A percentile compares a stretch with the other conserved stretches of the same genome.
These are phyloP conservation scores for Pythium volutum DNA, from an alignment of 352 stramenopile species.

Conservation along the genomic window DNA sequence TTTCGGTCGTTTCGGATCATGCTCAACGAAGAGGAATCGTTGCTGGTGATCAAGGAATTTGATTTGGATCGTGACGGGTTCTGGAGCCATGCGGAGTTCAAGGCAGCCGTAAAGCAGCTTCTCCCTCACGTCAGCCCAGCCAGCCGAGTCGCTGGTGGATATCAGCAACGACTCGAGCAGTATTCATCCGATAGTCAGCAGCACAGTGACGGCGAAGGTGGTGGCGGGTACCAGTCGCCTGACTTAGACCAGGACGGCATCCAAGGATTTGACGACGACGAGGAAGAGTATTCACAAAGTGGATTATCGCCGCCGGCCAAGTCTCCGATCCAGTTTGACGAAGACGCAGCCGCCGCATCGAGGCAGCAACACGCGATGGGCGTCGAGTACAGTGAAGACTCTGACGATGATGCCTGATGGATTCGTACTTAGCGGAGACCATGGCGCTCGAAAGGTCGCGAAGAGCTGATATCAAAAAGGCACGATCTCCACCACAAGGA, in stretches of 20 bases:
- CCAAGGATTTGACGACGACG: neutral
- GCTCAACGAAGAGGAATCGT: constrained; percentile 40
- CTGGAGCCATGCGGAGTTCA: constrained; percentile 51
- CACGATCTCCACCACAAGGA: neutral
- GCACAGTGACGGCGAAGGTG: constrained; percentile 4
- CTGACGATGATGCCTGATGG: constrained; percentile 30
- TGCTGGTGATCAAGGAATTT: constrained; percentile 46
- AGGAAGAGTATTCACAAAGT: constrained; percentile 13
- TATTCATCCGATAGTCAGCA: neutral
- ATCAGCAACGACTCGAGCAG: neutral
- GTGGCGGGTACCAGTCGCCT: constrained; percentile 4
- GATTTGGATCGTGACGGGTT: constrained; percentile 51
- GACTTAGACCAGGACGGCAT: neutral
- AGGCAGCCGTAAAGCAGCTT: constrained; percentile 39
- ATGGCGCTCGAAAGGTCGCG: constrained; percentile 12
- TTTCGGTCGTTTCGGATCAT: constrained; percentile 39
- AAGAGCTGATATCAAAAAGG: neutral
- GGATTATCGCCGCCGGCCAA: constrained; percentile 19
- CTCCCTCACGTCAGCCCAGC: constrained; percentile 13
- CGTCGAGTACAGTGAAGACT: constrained; percentile 60
- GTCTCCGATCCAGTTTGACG: constrained; percentile 18
- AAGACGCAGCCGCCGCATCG: neutral
- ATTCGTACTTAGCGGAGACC: constrained; percentile 5
- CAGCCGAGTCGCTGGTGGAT: neutral
- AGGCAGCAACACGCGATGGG: constrained; percentile 16